Percentiles rank a stretch among this genome's conserved stretches.
Conservation (phyloP, 768 basidiomycete species). For the Lentinula lateritia region DNA sequence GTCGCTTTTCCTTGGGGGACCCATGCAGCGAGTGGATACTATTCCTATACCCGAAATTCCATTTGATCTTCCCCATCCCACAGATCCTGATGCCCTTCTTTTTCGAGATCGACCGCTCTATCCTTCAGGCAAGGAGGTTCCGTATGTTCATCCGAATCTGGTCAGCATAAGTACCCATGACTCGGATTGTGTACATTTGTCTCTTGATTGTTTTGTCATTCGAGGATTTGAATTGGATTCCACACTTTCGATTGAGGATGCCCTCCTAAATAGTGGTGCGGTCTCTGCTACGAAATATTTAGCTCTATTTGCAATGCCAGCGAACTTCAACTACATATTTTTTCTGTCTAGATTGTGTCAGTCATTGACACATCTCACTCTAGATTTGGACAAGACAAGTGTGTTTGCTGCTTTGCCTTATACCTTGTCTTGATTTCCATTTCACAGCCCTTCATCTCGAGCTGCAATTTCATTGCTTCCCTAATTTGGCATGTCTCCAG, state of each 20-base stretch:
- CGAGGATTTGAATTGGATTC: background rate
- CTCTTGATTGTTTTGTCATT: background rate
- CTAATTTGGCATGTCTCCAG: background rate
- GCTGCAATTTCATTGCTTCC: background rate
- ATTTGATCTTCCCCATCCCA: too few species aligned
- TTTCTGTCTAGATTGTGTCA: background rate
- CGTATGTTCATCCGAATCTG: background rate
- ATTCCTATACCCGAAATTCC: background rate
- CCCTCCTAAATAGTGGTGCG: background rate
- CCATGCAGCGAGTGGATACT: background rate
- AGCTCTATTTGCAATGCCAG: background rate
- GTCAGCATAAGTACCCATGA: too few species aligned
- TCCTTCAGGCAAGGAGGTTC: background rate
- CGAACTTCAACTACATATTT: background rate
- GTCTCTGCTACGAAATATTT: background rate
- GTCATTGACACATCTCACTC: background rate
- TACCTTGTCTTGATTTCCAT: background rate
- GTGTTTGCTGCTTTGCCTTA: background rate
- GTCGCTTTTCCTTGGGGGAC: background rate
- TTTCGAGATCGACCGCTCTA: background rate
- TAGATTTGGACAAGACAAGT: background rate
- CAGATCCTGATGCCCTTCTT: background rate
- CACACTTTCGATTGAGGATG: background rate
- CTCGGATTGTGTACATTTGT: rapidly evolving
- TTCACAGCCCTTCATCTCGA: background rate